These are phyloP conservation scores for Ophryocystis elektroscirrha DNA, from an alignment of 169 alveolate genomes.

Conservation along the genomic window DNA sequence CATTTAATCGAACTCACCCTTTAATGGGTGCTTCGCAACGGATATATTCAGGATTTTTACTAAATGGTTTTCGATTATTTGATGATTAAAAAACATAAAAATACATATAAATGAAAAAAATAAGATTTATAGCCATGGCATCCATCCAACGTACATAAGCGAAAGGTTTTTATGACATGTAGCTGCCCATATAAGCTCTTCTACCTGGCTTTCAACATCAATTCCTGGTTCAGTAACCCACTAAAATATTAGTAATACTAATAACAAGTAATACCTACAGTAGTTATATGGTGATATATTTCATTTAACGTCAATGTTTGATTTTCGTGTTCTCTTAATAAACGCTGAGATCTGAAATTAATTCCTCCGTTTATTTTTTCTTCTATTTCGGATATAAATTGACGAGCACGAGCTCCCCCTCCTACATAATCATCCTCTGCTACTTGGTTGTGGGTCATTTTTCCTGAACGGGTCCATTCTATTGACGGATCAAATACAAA, in stretches of 20 bases:
- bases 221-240: too few relatives aligned
- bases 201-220: conserved; percentile 41
- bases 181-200: conserved; percentile 44
- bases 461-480: conserved; percentile 13
- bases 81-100: too few relatives aligned
- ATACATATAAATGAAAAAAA: not conserved
- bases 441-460: conserved; percentile 9
- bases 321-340: conserved; percentile 46
- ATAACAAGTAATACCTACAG: not conserved
- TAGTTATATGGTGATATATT: not conserved
- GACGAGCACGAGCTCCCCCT: conserved; percentile 23
- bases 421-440: conserved; percentile 27
- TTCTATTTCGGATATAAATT: conserved; percentile 25
- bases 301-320: conserved; percentile 31
- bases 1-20: too few relatives aligned
- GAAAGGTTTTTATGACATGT: conserved; percentile 66
- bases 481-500: conserved; percentile 56
- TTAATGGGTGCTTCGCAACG: too few relatives aligned
- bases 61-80: too few relatives aligned
- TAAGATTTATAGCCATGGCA: conserved; percentile 43
- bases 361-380: conserved; percentile 46
- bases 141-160: conserved; percentile 82
- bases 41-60: too few relatives aligned
- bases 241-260: conserved; percentile 9
- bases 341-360: conserved; percentile 37